These are phyloP conservation scores for Discostella stelligera DNA, from an alignment of 352 stramenopile species.

Conservation along the genomic window DNA sequence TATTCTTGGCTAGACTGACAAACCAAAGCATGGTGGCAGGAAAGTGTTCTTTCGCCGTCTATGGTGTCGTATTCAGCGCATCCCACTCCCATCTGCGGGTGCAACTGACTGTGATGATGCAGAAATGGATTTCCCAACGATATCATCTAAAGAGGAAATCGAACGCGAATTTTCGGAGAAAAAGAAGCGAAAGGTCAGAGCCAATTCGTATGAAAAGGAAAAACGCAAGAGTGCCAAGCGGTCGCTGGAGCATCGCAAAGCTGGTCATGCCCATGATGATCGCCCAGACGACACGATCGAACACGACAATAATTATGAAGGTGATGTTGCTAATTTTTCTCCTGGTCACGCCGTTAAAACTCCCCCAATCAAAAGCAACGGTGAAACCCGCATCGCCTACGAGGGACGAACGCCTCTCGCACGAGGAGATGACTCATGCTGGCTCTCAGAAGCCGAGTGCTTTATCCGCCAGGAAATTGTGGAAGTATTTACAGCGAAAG, in stretches of 20 bases:
- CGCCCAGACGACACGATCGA: conserved; percentile 12
- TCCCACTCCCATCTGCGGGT: conserved; percentile 42
- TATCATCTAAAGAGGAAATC: conserved; percentile 37
- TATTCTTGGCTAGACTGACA: conserved; percentile 36
- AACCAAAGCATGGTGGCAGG: conserved; percentile 76
- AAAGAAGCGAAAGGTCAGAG: conserved; percentile 18
- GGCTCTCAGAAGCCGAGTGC: conserved; percentile 73
- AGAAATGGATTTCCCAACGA: neutral
- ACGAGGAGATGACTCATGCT: conserved; percentile 68
- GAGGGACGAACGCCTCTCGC: conserved; percentile 60
- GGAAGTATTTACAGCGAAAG: conserved; percentile 66
- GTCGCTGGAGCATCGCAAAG: neutral
- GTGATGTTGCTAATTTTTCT: neutral
- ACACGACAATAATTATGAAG: conserved; percentile 8
- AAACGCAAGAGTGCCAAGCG: conserved; percentile 17
- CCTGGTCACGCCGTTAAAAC: neutral
- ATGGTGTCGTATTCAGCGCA: conserved; percentile 80
- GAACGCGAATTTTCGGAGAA: conserved; percentile 5
- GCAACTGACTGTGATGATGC: neutral
- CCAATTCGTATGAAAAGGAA: conserved; percentile 7
- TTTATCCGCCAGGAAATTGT: conserved; percentile 72
- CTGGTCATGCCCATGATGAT: conserved; percentile 4
- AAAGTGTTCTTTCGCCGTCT: conserved; percentile 82
- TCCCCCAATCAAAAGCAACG: neutral
- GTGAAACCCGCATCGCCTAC: conserved; percentile 24